Base-by-base conservation (phyloP, 148 eudicot species). In the Rhododendron griersonianum region DNA sequence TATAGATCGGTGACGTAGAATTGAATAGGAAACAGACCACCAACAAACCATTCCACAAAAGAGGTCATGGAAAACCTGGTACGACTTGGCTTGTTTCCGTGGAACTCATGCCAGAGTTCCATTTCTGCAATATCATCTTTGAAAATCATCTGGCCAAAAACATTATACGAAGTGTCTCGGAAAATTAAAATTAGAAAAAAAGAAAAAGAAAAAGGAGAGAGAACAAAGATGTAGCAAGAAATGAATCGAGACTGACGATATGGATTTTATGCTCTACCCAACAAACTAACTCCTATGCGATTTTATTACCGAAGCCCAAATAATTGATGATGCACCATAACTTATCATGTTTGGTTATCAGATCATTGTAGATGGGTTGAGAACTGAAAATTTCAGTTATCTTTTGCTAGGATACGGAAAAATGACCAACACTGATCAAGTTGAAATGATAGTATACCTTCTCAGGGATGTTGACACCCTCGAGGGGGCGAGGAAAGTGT, bases 401-500 rank as follows among this genome's bases (percentile, higher is more conserved):
- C 16, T 4, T 25, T 7, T 7, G 2, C 65, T 59, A 59, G n/a
- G n/a, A 59, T 5, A 19, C 10, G 11, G 61, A 47, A 44, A 25
- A 80, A 13, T 28, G 23, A 2, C 21, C 10, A 2, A 2, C 11
- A 8, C 7, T 23, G 1, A 65, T 8, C 76, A 71, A 71, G 35
- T 73, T 14, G 19, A 30, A 15, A 4, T 2, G 37, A 33, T 13
- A 33, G 7, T 10, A 65, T 88, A 90, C 92, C 89, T 81, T 84
- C 44, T 85, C 85, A 1, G 89, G 89, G 30, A 89, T 11, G 3
- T 81, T 45, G 8, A 87, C 87, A 10, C 86, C 85, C n/a, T 71
- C 87, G 0, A 88, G 89, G 50, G 59, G 85, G 28, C 88, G 84
- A 14, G 90, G 90, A 53, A 78, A 18, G 25, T 74, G 87, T 30